A percentile compares a stretch with the other conserved stretches of the same genome.
These are phyloP conservation scores for Chrysoporthe cubensis DNA, from an alignment of 2,329 filamentous ascomycete species.

Conservation along the genomic window DNA sequence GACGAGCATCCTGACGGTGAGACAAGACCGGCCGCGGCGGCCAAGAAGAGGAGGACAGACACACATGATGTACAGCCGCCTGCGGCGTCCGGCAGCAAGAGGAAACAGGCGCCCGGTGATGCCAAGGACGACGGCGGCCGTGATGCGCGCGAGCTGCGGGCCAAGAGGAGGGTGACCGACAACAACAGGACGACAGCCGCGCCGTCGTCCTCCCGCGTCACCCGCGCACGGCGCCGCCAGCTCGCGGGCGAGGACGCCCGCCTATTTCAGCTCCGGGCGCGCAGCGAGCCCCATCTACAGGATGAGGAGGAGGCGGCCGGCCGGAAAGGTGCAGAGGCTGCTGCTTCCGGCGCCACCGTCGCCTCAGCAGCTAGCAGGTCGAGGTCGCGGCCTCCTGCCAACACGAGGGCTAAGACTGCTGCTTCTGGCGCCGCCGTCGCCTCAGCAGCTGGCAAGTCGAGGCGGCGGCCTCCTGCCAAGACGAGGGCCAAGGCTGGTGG, in stretches of 20 bases:
- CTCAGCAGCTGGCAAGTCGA: too few relatives aligned
- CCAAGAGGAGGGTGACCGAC: not conserved
- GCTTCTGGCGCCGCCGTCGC: too few relatives aligned
- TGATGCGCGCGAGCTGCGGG: not conserved
- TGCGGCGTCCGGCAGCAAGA: not conserved
- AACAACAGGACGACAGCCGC: too few relatives aligned
- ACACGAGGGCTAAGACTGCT: too few relatives aligned
- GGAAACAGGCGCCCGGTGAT: not conserved
- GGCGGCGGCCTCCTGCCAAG: too few relatives aligned
- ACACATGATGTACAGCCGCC: not conserved
- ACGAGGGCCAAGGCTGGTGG: not conserved
- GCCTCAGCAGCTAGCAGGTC: too few relatives aligned
- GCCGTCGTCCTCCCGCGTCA: not conserved
- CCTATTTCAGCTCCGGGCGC: slow-evolving; percentile 12
- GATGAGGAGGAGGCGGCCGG: not conserved
- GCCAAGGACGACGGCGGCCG: not conserved
- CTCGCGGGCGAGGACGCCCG: slow-evolving; percentile 6
- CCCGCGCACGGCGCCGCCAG: slow-evolving; percentile 14
- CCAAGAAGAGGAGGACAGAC: slow-evolving; percentile 11
- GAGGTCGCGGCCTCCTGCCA: too few relatives aligned
- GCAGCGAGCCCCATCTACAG: slow-evolving; percentile 5
- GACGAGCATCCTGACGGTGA: not conserved
- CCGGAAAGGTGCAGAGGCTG: not conserved
- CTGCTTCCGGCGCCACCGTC: too few relatives aligned
- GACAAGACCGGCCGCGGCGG: too few relatives aligned